These are phyloP conservation scores for Trametes pubescens DNA, from an alignment of 1,284 basidiomycete species.

Conservation along the genomic window DNA sequence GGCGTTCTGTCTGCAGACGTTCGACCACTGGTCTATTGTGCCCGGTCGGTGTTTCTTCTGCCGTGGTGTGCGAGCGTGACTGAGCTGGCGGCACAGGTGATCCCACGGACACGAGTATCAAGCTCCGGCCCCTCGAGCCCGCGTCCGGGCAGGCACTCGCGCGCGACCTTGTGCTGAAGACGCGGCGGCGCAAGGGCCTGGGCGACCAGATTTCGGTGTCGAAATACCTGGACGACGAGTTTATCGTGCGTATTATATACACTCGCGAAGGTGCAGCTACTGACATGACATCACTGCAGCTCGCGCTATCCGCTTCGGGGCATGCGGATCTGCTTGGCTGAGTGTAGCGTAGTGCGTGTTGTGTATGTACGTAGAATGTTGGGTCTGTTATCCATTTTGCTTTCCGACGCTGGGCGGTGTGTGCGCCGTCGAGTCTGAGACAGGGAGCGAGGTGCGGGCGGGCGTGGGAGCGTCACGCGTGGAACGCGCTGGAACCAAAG, in stretches of 20 bases:
- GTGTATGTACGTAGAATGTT: conserved; percentile 33
- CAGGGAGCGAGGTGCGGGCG: conserved; percentile 13
- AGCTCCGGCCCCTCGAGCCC: conserved; percentile 94
- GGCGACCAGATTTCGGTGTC: conserved; percentile 94
- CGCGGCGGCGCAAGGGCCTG: conserved; percentile 93
- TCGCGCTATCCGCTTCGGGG: conserved; percentile 90
- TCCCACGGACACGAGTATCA: conserved; percentile 95
- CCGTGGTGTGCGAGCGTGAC: conserved; percentile 28
- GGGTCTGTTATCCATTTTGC: conserved; percentile 28
- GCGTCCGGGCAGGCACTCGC: conserved; percentile 94
- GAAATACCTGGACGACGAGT: conserved; percentile 95
- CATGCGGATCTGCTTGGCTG: conserved; percentile 88
- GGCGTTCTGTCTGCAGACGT: conserved; percentile 95
- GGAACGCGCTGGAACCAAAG: conserved; percentile 42
- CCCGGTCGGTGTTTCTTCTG: conserved; percentile 69
- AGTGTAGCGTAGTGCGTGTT: conserved; percentile 5
- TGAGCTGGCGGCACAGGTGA: conserved; percentile 66
- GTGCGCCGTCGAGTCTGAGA: too few relatives aligned
- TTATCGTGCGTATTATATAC: conserved; percentile 68
- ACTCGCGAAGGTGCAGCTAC: conserved; percentile 11
- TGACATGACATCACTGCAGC: conserved; percentile 49
- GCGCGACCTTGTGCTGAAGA: conserved; percentile 95
- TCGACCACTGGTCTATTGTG: conserved; percentile 99
- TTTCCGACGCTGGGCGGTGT: conserved; percentile 8
- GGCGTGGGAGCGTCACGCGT: conserved; percentile 38